Conservation (phyloP, 1,139 yeast genomes). For the Candida gigantensis region DNA sequence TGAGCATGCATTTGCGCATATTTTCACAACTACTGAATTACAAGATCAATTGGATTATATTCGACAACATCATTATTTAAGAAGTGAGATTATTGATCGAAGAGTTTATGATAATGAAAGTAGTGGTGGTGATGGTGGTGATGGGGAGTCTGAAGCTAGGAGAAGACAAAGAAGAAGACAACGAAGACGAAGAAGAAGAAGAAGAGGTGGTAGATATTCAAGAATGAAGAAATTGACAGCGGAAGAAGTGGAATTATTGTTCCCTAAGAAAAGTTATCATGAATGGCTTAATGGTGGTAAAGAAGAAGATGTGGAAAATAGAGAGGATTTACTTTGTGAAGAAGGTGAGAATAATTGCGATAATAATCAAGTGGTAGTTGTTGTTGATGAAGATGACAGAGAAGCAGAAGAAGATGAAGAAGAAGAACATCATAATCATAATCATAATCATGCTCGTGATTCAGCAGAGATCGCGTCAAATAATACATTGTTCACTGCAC, state of each 20-base stretch:
- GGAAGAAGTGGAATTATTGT: conserved; percentile 62
- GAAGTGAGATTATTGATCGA: conserved; percentile 34
- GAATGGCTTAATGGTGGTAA: conserved; percentile 65
- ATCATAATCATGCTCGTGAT: background rate
- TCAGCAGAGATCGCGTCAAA: conserved; percentile 8
- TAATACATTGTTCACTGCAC: conserved; percentile 9
- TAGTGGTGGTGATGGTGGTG: too few species aligned
- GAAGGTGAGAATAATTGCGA: conserved; percentile 21
- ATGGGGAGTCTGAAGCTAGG: background rate
- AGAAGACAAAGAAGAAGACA: conserved; percentile 15
- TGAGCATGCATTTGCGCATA: conserved; percentile 12
- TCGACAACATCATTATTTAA: conserved; percentile 31
- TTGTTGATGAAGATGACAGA: conserved; percentile 3
- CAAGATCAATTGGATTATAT: conserved; percentile 39
- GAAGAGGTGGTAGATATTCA: conserved; percentile 40
- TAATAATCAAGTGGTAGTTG: conserved; percentile 3
- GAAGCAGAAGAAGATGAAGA: background rate
- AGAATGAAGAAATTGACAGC: conserved; percentile 57
- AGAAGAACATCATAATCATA: background rate
- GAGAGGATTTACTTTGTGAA: conserved; percentile 39
- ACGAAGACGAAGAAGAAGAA: conserved; percentile 26
- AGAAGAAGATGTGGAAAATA: conserved; percentile 35
- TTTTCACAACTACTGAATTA: conserved; percentile 23
- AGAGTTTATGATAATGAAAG: too few species aligned
- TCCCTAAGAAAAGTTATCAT: conserved; percentile 63